These are phyloP conservation scores for Pseudocercospora cruenta DNA, from an alignment of 2,329 filamentous ascomycete species.

Conservation along the genomic window DNA sequence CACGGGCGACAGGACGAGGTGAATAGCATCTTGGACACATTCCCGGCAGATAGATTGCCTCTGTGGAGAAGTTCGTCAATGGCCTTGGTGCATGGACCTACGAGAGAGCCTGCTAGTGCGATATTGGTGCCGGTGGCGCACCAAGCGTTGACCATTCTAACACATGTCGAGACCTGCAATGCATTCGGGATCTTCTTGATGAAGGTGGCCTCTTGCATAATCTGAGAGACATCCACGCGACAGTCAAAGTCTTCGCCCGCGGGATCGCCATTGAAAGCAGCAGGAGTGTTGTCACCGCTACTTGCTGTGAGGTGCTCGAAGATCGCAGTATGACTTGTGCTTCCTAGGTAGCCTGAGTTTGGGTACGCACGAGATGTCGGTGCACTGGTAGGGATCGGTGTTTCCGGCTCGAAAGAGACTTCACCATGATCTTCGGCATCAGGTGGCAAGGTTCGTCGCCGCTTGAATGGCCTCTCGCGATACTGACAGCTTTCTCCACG, in stretches of 20 bases:
- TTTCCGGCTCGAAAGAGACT: constrained; percentile 13
- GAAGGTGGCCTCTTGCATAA: constrained; percentile 27
- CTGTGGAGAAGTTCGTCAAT: constrained; percentile 21
- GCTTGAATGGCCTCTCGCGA: constrained; percentile 36
- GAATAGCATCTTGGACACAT: constrained; percentile 7
- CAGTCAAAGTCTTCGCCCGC: constrained; percentile 7
- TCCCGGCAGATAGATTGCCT: background rate
- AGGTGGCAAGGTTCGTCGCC: constrained; percentile 14
- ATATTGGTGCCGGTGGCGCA: constrained; percentile 34
- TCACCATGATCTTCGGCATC: constrained; percentile 1
- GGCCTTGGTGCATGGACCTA: constrained; percentile 30
- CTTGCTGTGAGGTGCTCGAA: constrained; percentile 38
- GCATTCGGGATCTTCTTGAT: constrained; percentile 22
- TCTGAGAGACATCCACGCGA: constrained; percentile 25
- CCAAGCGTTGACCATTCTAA: constrained; percentile 33
- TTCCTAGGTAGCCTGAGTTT: constrained; percentile 41
- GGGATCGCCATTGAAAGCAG: background rate
- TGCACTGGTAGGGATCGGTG: constrained; percentile 12
- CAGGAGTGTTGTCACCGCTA: constrained; percentile 6
- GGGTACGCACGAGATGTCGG: constrained; percentile 34
- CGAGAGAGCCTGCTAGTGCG: constrained; percentile 32
- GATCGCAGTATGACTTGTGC: constrained; percentile 38
- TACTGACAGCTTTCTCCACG: constrained; percentile 31
- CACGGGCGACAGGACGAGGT: constrained; percentile 3
- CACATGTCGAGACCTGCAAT: constrained; percentile 22